These are phyloP conservation scores for Tetradesmus obliquus DNA, from an alignment of 139 green algal genomes.

Conservation along the genomic window DNA sequence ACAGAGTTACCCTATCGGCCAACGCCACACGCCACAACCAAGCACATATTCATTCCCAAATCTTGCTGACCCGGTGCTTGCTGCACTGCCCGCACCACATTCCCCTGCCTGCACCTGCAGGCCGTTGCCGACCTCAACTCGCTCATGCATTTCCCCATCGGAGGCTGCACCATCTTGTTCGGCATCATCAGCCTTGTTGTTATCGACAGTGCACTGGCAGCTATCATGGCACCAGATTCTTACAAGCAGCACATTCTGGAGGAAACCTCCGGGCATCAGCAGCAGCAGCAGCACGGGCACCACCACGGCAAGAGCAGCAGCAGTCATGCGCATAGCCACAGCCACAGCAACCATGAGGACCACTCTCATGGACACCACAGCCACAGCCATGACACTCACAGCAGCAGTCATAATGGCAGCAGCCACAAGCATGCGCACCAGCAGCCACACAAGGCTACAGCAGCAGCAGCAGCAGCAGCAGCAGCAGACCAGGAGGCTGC, in stretches of 20 bases:
- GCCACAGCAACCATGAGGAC: not conserved
- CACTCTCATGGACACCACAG: not conserved
- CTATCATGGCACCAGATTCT: constrained; percentile 20
- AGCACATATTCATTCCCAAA: too few relatives aligned
- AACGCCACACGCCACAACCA: too few relatives aligned
- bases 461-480: not conserved
- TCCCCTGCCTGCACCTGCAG: not conserved
- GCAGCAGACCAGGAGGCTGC: not conserved
- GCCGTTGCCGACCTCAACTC: constrained; percentile 8
- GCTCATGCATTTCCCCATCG: constrained; percentile 17
- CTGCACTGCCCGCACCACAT: not conserved
- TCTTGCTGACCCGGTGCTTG: not conserved
- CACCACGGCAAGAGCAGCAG: not conserved
- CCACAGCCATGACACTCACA: not conserved
- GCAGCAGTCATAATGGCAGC: not conserved
- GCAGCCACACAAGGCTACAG: not conserved
- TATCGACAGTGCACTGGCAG: constrained; percentile 33
- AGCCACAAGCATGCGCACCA: not conserved
- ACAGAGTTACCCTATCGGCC: too few relatives aligned
- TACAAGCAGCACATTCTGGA: constrained; percentile 32
- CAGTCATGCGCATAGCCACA: not conserved
- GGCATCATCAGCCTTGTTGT: constrained; percentile 35
- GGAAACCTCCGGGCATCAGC: not conserved
- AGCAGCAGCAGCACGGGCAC: not conserved
- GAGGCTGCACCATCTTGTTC: constrained; percentile 38